phyloP scores from a whole-genome alignment of 1,284 basidiomycete species.

The Moesziomyces globuligerus region DNA sequence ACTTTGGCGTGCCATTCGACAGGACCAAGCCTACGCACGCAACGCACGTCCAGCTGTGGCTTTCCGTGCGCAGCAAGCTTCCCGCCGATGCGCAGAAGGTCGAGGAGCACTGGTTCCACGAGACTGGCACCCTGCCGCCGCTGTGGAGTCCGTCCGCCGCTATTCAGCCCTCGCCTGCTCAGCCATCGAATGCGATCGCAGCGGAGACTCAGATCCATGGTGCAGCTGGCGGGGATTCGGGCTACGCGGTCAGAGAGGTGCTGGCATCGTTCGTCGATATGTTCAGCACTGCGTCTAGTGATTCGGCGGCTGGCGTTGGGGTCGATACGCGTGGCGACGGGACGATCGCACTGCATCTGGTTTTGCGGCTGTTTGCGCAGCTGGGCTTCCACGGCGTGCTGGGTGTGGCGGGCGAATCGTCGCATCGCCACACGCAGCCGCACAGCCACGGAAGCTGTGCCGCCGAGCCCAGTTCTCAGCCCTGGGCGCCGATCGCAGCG shows the following conservation, averaged over 20 bases:
- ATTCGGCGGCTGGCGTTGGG: neutral
- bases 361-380: slow-evolving; percentile 23
- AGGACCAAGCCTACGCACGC: slow-evolving; percentile 2
- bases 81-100: slow-evolving; percentile 35
- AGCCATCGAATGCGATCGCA: too few relatives aligned
- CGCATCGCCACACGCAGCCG: neutral
- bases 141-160: slow-evolving; percentile 31
- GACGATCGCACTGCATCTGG: slow-evolving; percentile 21
- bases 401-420: slow-evolving; percentile 1
- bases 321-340: slow-evolving; percentile 6
- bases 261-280: slow-evolving; percentile 33
- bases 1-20: slow-evolving; percentile 31
- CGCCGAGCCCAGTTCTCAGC: neutral
- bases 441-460: slow-evolving; percentile 24
- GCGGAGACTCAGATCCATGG: too few relatives aligned
- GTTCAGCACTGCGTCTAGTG: slow-evolving; percentile 1
- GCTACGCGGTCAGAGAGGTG: slow-evolving; percentile 8
- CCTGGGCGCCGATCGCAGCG: slow-evolving; percentile 2
- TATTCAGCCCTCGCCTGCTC: too few relatives aligned
- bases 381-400: slow-evolving; percentile 9
- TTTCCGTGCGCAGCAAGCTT: slow-evolving; percentile 9
- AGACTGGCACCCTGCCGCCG: slow-evolving; percentile 31
- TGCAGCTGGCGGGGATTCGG: too few relatives aligned
- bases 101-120: slow-evolving; percentile 45
- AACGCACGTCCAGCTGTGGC: slow-evolving; percentile 36